Base-by-base conservation (phyloP, 257 asterid species). In the Gentiana straminea region DNA sequence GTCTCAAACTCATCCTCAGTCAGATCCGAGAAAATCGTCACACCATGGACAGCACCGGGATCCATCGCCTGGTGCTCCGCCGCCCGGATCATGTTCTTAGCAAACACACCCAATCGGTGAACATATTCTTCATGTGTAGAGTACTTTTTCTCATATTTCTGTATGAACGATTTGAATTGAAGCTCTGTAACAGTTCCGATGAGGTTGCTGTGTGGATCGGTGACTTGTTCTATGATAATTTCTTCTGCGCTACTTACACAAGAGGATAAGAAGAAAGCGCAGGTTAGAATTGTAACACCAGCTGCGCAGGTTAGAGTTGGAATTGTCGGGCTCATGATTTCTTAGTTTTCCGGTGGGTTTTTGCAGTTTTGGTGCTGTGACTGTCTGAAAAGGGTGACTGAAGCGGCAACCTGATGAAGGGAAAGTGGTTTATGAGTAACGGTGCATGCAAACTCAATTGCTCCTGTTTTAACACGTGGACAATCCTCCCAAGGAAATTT, bases 21-120 rank as follows among this genome's bases (percentile, higher is more conserved):
- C 0, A 89, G 79, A 60, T 89, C 97, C 0, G 89, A 83, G 13
- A 89, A 89, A 77, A 76, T 82, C 3, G 91, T 88, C 0, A 88
- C 84, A 0, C 97, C 97, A 12, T 88, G 97, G 68, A 78, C 64
- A 50, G 97, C 97, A 35, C 90, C 68, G 63, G 94, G 97, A 65
- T 89, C 97, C 84, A 89, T 43, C 1, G 81, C 89, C 76, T 86
- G 97, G 68, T 89, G 95, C 73, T 89, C 95, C 3, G 79, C 92
- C 3, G 93, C 97, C 73, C 72, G 79, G 13, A 86, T 8, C 8
- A 89, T 67, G 69, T 89, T 89, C 67, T 59, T 66, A 50, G 94
- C 83, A 68, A 89, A 89, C 35, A 83, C 54, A 5, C 90, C 95
- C 44, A 89, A 81, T 55, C 97, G 94, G 79, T 79, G 89, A 62